These are phyloP conservation scores for Blastobotrys petasosporus DNA, from an alignment of 1,139 yeast genomes.

Conservation along the genomic window DNA sequence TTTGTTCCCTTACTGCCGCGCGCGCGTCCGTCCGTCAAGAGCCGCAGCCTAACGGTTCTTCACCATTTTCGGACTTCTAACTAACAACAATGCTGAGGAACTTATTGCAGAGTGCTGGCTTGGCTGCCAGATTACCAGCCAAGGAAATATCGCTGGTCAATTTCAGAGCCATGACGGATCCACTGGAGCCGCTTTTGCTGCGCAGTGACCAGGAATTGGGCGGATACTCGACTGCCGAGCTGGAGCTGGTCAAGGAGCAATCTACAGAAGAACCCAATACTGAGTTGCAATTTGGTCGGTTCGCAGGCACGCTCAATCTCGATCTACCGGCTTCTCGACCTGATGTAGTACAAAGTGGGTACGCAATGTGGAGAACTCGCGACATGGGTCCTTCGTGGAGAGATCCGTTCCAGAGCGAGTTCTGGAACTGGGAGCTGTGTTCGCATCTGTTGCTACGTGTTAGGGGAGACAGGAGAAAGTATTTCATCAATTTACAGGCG, in stretches of 20 bases:
- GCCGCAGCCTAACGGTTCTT: too few species aligned
- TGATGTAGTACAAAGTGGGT: conserved; percentile 66
- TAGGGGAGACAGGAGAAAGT: conserved; percentile 68
- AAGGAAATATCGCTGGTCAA: conserved; percentile 41
- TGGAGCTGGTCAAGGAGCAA: conserved; percentile 37
- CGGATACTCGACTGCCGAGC: conserved; percentile 64
- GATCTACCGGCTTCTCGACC: conserved; percentile 70
- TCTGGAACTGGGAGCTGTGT: conserved; percentile 60
- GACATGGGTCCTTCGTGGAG: conserved; percentile 36
- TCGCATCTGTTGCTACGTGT: conserved; percentile 62
- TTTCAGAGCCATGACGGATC: conserved; percentile 44
- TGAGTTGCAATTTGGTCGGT: conserved; percentile 42
- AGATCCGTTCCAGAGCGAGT: conserved; percentile 28
- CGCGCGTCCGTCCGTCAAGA: too few species aligned
- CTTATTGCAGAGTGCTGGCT: conserved; percentile 2
- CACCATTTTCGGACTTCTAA: too few species aligned
- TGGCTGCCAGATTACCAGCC: conserved; percentile 14
- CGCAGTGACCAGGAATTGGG: conserved; percentile 72
- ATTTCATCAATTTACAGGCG: conserved; percentile 74
- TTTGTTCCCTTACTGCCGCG: too few species aligned
- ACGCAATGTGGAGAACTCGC: conserved; percentile 79
- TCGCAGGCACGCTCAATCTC: conserved; percentile 66
- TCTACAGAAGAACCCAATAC: background rate
- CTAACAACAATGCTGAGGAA: conserved; percentile 1
- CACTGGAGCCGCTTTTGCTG: conserved; percentile 46